Evolutionary conservation across 2,329 filamentous ascomycete species (phyloP), one percentile per base, ranked within the genome.

Genomic region (Talaromyces sp.): DNA sequence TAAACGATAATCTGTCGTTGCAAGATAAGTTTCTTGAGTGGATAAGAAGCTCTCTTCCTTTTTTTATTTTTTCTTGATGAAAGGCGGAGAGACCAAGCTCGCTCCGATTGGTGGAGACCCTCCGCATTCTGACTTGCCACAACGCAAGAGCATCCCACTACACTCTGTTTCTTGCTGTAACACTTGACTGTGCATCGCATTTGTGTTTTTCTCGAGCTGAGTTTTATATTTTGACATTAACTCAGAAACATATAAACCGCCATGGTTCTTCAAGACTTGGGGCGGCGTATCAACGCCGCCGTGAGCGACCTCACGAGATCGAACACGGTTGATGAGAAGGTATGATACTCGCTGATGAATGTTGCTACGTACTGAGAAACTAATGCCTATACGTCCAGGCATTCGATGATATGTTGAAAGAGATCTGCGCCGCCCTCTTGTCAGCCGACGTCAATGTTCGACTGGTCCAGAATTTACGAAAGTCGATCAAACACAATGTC

Each of bases 221-320:
- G 22, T 11, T 15, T 22, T 40, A n/a, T 21, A 21, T 21, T 21
- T 40, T 40, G 28, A 21, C 2, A 35, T 21, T 11, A n/a, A n/a
- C 39, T 17, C 15, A 28, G 33, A 35, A 22, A 36, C 15, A 33
- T 31, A 39, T 22, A 39, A 56, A 60, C 61, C 69, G 73, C 69
- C 72, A 99, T 99, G 94, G 94, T 99, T 83, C 89, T 99, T 72
- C 92, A 96, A 86, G 94, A 99, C 84, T 85, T 99, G 60, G 94
- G 94, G 68, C 91, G 93, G 81, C 94, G 94, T 79, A 97, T 99
- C 76, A 97, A 97, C 79, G 85, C 91, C 81, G 94, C 94, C 69
- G 89, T 99, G 78, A 89, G 87, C 63, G 93, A 97, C 78, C 83
- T 97, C 69, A 96, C 93, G 60, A 84, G 93, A 69, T 91, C 94